These are phyloP conservation scores for Ceratobasidium theobromae DNA, from an alignment of 1,284 basidiomycete genomes.

Conservation along the genomic window DNA sequence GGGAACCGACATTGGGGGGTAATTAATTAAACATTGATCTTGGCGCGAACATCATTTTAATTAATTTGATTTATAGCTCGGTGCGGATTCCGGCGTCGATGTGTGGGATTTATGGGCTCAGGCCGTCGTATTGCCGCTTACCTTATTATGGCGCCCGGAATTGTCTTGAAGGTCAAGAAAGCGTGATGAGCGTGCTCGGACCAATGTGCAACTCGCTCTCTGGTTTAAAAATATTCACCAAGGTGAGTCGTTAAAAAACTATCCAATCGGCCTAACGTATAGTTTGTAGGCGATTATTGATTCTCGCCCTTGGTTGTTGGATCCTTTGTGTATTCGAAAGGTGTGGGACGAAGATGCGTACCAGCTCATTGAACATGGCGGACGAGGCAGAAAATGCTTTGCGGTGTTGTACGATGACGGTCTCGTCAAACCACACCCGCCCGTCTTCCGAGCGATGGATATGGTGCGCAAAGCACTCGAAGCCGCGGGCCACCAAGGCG, in stretches of 20 bases:
- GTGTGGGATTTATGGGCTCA: slow-evolving; percentile 66
- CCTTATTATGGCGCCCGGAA: slow-evolving; percentile 67
- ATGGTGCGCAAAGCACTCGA: slow-evolving; percentile 59
- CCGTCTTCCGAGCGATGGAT: slow-evolving; percentile 63
- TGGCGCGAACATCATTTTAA: background rate
- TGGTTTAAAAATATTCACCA: slow-evolving; percentile 64
- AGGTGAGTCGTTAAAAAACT: slow-evolving; percentile 39
- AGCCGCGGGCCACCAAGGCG: slow-evolving; percentile 67
- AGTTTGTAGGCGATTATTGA: slow-evolving; percentile 48
- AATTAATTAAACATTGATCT: slow-evolving; percentile 40
- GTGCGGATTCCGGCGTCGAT: slow-evolving; percentile 69
- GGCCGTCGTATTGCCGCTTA: slow-evolving; percentile 68
- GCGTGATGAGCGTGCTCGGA: slow-evolving; percentile 69
- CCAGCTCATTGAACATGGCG: slow-evolving; percentile 56
- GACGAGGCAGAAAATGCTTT: slow-evolving; percentile 59
- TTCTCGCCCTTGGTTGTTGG: slow-evolving; percentile 66
- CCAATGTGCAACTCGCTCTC: slow-evolving; percentile 62
- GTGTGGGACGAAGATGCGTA: slow-evolving; percentile 66
- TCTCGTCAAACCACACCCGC: slow-evolving; percentile 66
- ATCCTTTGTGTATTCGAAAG: slow-evolving; percentile 63
- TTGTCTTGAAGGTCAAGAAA: slow-evolving; percentile 68
- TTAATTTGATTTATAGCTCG: slow-evolving; percentile 48
- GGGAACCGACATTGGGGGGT: slow-evolving; percentile 73
- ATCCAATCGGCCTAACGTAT: background rate
- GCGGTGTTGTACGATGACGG: slow-evolving; percentile 67